Evolutionary conservation across 495 filamentous ascomycete species (phyloP).

Genomic region (Neurospora terricola): DNA sequence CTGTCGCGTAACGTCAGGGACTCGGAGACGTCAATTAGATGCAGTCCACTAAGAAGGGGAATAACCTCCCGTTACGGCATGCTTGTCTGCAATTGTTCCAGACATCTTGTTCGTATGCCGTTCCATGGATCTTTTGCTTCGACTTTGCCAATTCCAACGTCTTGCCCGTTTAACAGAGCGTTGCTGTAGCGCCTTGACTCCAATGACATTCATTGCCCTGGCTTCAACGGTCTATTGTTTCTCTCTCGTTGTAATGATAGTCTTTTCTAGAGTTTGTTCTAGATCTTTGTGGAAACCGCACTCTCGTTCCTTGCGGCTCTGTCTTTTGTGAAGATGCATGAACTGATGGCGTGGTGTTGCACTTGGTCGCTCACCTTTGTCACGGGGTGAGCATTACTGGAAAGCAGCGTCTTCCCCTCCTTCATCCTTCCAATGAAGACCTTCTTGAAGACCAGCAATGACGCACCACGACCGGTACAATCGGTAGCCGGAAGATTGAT

Average conservation of each 20-base stretch:
- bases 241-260: not conserved
- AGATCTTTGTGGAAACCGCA: not conserved
- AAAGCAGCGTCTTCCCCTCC: not conserved
- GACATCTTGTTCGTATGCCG: not conserved
- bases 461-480: not conserved
- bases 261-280: not conserved
- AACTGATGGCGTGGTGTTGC: not conserved
- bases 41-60: not conserved
- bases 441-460: not conserved
- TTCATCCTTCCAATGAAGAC: not conserved
- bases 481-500: not conserved
- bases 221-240: not conserved
- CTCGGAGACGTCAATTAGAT: not conserved
- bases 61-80: not conserved
- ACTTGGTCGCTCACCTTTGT: not conserved
- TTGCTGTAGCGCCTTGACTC: not conserved
- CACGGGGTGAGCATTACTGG: not conserved
- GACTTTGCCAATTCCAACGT: not conserved
- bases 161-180: not conserved
- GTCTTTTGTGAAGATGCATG: not conserved
- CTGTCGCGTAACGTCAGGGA: not conserved
- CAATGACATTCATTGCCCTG: not conserved
- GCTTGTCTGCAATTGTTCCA: not conserved
- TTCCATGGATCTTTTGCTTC: not conserved
- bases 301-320: not conserved